Evolutionary conservation across 768 basidiomycete genomes (phyloP), one percentile per base, ranked within the genome.

Genomic region (Paxillus involutus): DNA sequence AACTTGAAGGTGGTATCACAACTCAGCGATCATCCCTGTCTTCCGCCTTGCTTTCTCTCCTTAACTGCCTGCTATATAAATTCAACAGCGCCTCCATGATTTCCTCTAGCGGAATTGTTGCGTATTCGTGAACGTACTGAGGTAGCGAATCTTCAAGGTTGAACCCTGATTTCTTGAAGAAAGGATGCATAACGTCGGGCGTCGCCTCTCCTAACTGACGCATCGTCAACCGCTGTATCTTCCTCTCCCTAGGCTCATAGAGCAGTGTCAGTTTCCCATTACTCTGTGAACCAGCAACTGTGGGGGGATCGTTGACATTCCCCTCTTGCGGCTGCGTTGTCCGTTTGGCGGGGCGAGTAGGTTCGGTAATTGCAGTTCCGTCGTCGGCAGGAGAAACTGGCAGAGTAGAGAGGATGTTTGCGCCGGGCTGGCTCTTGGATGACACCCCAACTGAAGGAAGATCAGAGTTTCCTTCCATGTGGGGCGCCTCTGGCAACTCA

Each of bases 141-240:
- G 91, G 91, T n/a, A 93, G 65, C 0, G 89, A 85, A 58, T 91
- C 89, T 65, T 91, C 88, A 47, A 93, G 70, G 64, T 83, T 91
- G 73, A 93, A 90, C 0, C 90, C 88, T 2, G 89, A 84, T 64
- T 84, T 88, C 63, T 91, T 88, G 72, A 91, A 91, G 71, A 90
- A 89, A 3, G 88, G 88, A 66, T 88, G 89, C 89, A 88, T 89
- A 19, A 91, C 87, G 61, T 91, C 89, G 1, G 91, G 89, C 0
- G 89, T 91, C n/a, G 89, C 90, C 66, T 93, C 89, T 32, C 91
- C 92, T 12, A 94, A 74, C 66, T 93, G 92, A 26, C 88, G 82
- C 83, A 92, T 86, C 19, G 85, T 89, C 50, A 92, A 71, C n/a
- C 88, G 82, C 60, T 91, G 88, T 53, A 91, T 91, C 50, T 80